Conservation (phyloP, 2,329 filamentous ascomycete genomes). For the Fusarium multiceps region DNA sequence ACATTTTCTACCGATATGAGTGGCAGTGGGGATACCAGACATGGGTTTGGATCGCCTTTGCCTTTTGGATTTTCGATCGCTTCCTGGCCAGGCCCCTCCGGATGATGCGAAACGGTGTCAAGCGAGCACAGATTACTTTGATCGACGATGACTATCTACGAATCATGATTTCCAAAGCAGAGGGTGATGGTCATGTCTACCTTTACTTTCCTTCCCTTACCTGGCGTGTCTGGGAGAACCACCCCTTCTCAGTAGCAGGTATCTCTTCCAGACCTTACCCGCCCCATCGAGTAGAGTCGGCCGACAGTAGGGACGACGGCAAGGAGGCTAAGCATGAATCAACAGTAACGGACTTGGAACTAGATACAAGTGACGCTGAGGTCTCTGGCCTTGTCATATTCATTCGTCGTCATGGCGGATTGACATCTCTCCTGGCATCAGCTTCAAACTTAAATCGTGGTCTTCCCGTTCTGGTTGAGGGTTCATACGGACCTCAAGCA, state of each 20-base stretch:
- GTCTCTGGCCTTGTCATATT: constrained; percentile 44
- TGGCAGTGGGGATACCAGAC: neutral
- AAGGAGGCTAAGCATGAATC: neutral
- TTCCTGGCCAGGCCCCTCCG: neutral
- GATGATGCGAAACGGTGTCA: neutral
- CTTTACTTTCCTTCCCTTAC: constrained; percentile 46
- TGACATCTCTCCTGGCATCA: constrained; percentile 36
- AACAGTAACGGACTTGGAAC: neutral
- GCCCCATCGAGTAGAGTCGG: neutral
- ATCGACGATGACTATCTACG: constrained; percentile 48
- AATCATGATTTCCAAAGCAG: constrained; percentile 41
- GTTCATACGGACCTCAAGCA: constrained; percentile 40
- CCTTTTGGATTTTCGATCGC: neutral
- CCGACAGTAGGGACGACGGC: neutral
- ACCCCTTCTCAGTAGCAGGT: constrained; percentile 47
- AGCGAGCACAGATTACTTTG: constrained; percentile 39
- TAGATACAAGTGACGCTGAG: constrained; percentile 13
- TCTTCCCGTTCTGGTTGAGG: constrained; percentile 46
- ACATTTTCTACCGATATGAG: neutral
- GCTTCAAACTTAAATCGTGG: constrained; percentile 15
- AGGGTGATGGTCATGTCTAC: constrained; percentile 45
- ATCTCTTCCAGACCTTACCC: constrained; percentile 13
- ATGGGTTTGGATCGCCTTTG: neutral
- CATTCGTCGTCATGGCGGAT: constrained; percentile 40
- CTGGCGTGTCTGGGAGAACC: constrained; percentile 49